Base-by-base conservation (phyloP, 2,329 filamentous ascomycete species). In the Cordyceps fumosorosea region DNA sequence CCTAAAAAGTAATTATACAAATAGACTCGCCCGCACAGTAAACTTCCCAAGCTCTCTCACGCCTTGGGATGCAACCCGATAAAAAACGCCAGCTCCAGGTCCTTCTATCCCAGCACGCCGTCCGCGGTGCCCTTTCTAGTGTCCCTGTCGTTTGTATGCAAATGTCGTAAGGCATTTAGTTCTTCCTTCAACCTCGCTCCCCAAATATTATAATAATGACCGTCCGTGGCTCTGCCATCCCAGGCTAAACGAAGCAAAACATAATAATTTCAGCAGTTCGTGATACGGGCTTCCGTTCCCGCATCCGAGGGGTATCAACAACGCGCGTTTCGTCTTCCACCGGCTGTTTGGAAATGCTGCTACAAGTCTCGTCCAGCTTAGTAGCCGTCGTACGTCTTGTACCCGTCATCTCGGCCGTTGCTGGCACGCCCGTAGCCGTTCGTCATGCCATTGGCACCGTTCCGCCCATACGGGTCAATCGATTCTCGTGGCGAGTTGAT, bases 401-500 rank as follows among this genome's bases (percentile, higher is more conserved):
- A 78, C 60, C 55, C 55, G 6, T 80, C 80, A 67, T 64, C 50
- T 67, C 66, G 4, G 71, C 69, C 26, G 72, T 65, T 62, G 45
- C 70, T 74, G 62, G 75, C 77, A 65, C 74, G 73, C 55, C 75
- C 67, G 56, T 76, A 77, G 22, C 70, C 78, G 63, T 77, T 79
- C 44, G 67, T 69, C 67, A 70, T 73, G 64, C 69, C 72, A 26
- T 60, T 60, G 11, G 67, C 63, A 56, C 73, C 71, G 53, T 72
- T 67, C 18, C 69, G 69, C 11, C 70, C 67, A 62, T 78, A 82
- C 18, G 74, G 75, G 44, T 80, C 77, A 29, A 75, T 71, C 4
- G 85, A 87, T 68, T 83, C 82, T 48, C 85, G 80, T 2, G 89
- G 89, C 3, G 88, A 89, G 72, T 82, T 89, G 63, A 89, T 76